These are phyloP conservation scores for Phoma herbarum DNA, from an alignment of 2,329 filamentous ascomycete species.

Conservation along the genomic window DNA sequence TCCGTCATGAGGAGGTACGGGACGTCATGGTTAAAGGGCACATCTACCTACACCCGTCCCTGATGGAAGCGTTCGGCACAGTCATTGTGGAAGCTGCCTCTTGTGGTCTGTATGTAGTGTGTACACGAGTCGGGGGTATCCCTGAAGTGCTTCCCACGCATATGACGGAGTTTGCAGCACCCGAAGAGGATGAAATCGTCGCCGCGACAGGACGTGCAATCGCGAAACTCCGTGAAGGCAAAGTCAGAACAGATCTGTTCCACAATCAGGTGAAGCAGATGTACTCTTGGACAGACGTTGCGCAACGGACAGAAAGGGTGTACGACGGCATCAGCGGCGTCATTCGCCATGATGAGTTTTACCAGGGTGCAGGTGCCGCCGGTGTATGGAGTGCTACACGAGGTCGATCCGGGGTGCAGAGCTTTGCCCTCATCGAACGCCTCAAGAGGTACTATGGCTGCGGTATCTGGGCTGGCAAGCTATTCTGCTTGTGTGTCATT, in stretches of 20 bases:
- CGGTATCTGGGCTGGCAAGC: slow-evolving; percentile 96
- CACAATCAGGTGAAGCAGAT: slow-evolving; percentile 97
- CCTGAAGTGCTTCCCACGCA: slow-evolving; percentile 94
- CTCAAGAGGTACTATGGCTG: slow-evolving; percentile 97
- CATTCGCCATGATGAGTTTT: slow-evolving; percentile 87
- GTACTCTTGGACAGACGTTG: slow-evolving; percentile 99
- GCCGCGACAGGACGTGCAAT: slow-evolving; percentile 90
- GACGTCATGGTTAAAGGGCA: slow-evolving; percentile 98
- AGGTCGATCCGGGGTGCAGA: slow-evolving; percentile 74
- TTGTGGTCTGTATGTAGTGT: slow-evolving; percentile 95
- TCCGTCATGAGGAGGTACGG: slow-evolving; percentile 94
- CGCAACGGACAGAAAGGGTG: slow-evolving; percentile 89
- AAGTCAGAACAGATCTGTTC: slow-evolving; percentile 89
- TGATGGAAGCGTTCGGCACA: slow-evolving; percentile 97
- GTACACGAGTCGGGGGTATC: slow-evolving; percentile 94
- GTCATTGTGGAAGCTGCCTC: slow-evolving; percentile 97
- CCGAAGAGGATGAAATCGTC: slow-evolving; percentile 95
- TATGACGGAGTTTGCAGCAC: slow-evolving; percentile 97
- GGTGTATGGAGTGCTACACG: slow-evolving; percentile 73
- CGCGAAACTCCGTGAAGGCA: slow-evolving; percentile 81
- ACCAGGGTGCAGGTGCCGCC: slow-evolving; percentile 77
- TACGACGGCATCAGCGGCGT: slow-evolving; percentile 91
- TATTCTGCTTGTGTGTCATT: slow-evolving; percentile 93
- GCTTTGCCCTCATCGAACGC: slow-evolving; percentile 91
- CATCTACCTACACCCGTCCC: slow-evolving; percentile 92